Evolutionary conservation across 192 early-diverging fungal genomes (phyloP), one percentile per base, ranked within the genome.

Genomic region (Gamsiella multidivaricata): DNA sequence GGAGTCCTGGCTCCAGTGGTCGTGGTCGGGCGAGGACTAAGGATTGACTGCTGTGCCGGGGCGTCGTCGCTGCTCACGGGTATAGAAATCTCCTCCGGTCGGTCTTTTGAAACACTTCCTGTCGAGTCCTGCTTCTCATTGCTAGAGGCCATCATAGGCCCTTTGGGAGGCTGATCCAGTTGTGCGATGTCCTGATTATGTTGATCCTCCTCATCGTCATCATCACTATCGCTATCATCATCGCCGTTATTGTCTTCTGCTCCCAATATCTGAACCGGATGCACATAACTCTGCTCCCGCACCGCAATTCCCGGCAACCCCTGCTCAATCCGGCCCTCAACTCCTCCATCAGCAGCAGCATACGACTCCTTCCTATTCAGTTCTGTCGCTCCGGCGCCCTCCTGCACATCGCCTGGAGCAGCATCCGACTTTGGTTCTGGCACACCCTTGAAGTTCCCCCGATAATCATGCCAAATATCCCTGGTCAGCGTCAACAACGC

Each of bases 391-490:
- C n/a, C 23, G n/a, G 26, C 18, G 3, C n/a, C n/a, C 2, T 46
- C 61, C 20, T 14, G 50, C 34, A 36, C 29, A 25, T 51, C 49
- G 2, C 14, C 9, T 8, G 49, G 2, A 25, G 49, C 2, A 23
- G 25, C 22, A n/a, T n/a, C n/a, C n/a, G n/a, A n/a, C n/a, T n/a
- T n/a, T n/a, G n/a, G n/a, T n/a, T n/a, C n/a, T n/a, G n/a, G n/a
- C n/a, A 12, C 20, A 6, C 79, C 81, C n/a, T 61, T 69, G 36
- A 63, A 69, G 2, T 69, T 62, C 14, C 74, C 74, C 37, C 70
- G 61, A 36, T 62, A 62, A 37, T 94, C 94, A 43, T 84, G 65
- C 17, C 70, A 54, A 8, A 89, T 61, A 61, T 94, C 94, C 26
- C 86, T 66, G 12, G 80, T 36, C 29, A 94, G 65, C 74, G 88